These are phyloP conservation scores for Metarhizium anisopliae DNA, from an alignment of 2,329 filamentous ascomycete species.

Conservation along the genomic window DNA sequence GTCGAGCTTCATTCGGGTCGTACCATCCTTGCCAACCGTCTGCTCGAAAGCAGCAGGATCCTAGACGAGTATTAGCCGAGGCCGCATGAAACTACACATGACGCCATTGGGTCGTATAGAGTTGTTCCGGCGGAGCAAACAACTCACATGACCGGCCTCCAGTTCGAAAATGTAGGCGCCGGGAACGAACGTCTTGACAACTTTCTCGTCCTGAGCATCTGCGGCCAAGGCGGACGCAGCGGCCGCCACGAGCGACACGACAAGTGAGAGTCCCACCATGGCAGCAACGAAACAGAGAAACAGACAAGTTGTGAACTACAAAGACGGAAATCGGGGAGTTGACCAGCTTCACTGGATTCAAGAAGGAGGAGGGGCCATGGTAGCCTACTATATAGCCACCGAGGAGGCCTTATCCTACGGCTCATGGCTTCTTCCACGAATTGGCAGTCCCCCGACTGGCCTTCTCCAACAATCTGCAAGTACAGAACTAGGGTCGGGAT, in stretches of 20 bases:
- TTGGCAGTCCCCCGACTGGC: neutral
- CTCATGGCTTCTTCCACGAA: neutral
- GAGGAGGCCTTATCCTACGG: neutral
- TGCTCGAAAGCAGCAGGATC: slow-evolving; percentile 12
- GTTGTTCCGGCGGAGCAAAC: neutral
- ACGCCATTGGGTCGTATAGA: neutral
- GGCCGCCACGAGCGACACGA: slow-evolving; percentile 9
- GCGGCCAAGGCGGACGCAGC: slow-evolving; percentile 7
- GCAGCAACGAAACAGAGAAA: neutral
- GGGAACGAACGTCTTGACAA: slow-evolving; percentile 4
- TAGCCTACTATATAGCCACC: neutral
- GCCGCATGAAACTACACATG: neutral
- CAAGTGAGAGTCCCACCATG: slow-evolving; percentile 11
- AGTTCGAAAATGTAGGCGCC: slow-evolving; percentile 16
- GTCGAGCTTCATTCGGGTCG: slow-evolving; percentile 38
- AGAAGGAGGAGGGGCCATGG: neutral
- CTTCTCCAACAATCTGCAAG: neutral
- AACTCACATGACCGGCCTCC: slow-evolving; percentile 10
- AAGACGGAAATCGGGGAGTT: neutral
- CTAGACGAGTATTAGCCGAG: neutral
- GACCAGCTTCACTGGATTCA: neutral
- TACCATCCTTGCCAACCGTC: slow-evolving; percentile 22
- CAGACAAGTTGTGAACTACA: neutral
- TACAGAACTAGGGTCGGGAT: neutral
- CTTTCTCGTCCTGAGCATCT: neutral